Evolutionary conservation across 2,329 filamentous ascomycete genomes (phyloP).

Genomic region (Knoxdaviesia proteae): DNA sequence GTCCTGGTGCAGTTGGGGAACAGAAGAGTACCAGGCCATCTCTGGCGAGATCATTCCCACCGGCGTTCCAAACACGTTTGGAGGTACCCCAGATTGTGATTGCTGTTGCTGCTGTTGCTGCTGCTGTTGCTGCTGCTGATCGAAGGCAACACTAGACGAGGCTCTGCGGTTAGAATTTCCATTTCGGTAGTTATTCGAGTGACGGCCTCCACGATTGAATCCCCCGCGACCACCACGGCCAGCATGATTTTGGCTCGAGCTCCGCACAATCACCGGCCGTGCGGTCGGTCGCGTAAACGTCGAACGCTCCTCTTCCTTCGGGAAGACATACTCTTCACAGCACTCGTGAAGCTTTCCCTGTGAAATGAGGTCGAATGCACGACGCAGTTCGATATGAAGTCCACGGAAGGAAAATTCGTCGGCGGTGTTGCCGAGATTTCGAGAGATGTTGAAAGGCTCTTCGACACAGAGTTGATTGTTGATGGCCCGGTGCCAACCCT

Average conservation of each 20-base stretch:
- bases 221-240: constrained; percentile 18
- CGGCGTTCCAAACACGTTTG: no score
- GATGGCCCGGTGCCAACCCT: constrained; percentile 63
- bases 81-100: not conserved
- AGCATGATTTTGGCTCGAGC: constrained; percentile 36
- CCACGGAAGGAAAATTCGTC: constrained; percentile 89
- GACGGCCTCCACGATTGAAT: constrained; percentile 24
- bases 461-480: constrained; percentile 86
- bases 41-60: constrained; percentile 3
- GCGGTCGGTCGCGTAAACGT: constrained; percentile 35
- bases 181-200: constrained; percentile 19
- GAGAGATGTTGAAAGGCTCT: constrained; percentile 77
- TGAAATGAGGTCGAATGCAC: constrained; percentile 68
- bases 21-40: constrained; percentile 1
- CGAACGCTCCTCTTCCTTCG: constrained; percentile 51
- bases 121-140: constrained; percentile 15
- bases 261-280: constrained; percentile 34
- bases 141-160: constrained; percentile 31
- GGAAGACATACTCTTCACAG: constrained; percentile 75
- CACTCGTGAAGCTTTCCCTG: constrained; percentile 62
- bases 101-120: constrained; percentile 12
- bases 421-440: constrained; percentile 89
- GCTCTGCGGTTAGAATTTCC: constrained; percentile 26
- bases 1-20: constrained; percentile 7
- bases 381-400: constrained; percentile 70